Conservation (phyloP, 2,329 filamentous ascomycete genomes). For the Leptographium radiaticola region DNA sequence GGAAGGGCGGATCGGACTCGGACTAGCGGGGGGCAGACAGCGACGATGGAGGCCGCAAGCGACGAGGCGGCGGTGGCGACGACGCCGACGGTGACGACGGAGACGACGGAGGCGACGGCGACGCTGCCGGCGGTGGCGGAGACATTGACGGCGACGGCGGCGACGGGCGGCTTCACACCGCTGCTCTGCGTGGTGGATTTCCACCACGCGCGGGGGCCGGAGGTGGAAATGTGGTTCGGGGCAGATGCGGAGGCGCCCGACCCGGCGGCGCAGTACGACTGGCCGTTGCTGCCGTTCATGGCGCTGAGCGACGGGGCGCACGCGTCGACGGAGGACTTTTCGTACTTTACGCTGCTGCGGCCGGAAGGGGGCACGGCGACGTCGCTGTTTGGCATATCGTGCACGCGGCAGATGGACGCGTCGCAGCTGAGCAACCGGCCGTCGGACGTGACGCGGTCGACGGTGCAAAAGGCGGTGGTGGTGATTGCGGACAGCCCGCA, state of each 20-base stretch:
- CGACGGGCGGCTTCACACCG: conserved; percentile 36
- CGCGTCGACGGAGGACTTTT: conserved; percentile 92
- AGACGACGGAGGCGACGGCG: background rate
- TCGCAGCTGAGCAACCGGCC: conserved; percentile 64
- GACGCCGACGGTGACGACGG: background rate
- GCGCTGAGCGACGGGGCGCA: conserved; percentile 92
- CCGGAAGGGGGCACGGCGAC: conserved; percentile 50
- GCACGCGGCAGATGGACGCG: conserved; percentile 81
- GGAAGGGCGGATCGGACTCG: background rate
- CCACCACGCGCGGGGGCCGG: conserved; percentile 76
- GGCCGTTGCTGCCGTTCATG: conserved; percentile 90
- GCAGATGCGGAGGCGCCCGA: conserved; percentile 54
- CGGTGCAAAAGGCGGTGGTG: conserved; percentile 95
- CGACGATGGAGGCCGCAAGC: background rate
- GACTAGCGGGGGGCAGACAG: background rate
- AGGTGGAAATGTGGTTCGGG: conserved; percentile 88
- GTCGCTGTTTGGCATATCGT: conserved; percentile 91
- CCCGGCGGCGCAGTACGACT: conserved; percentile 73
- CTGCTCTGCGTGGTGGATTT: conserved; percentile 73
- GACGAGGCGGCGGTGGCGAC: background rate
- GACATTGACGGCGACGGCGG: background rate
- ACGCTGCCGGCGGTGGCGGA: background rate
- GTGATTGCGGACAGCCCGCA: conserved; percentile 87
- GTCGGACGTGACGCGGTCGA: conserved; percentile 86
- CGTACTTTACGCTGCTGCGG: conserved; percentile 84